Evolutionary conservation across 495 filamentous ascomycete genomes (phyloP).

Genomic region (Podospora anserina): DNA sequence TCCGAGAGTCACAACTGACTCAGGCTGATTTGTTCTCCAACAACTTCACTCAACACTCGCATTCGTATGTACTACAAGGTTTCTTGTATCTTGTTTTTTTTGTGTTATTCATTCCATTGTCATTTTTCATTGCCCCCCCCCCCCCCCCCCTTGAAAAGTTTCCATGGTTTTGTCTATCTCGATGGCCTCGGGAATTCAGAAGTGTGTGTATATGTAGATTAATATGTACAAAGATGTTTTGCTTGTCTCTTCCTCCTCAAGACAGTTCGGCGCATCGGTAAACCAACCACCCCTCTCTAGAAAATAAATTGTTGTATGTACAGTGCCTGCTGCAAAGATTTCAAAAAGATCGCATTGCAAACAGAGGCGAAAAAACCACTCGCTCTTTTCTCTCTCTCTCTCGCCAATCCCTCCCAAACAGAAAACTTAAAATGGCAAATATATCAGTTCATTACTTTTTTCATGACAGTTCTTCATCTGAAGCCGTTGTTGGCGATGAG

Average conservation of each 20-base stretch:
- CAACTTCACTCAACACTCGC: not conserved
- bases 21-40: not conserved
- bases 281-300: not conserved
- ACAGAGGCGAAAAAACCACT: not conserved
- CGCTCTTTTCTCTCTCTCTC: slow-evolving; percentile 4
- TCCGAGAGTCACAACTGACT: not conserved
- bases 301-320: slow-evolving; percentile 16
- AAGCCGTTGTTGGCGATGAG: slow-evolving; percentile 51
- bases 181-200: not conserved
- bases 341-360: not conserved
- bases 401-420: not conserved
- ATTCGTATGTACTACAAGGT: not conserved
- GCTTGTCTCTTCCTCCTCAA: not conserved
- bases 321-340: slow-evolving; percentile 19
- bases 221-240: not conserved
- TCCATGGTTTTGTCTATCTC: not conserved
- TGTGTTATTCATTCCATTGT: not conserved
- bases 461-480: not conserved
- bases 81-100: not conserved
- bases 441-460: not conserved
- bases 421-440: not conserved
- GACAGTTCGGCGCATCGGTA: not conserved
- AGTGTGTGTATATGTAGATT: not conserved
- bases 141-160: not conserved
- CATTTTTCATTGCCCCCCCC: not conserved